Evolutionary conservation across 23 red algal genomes (phyloP), one percentile per base, ranked within the genome.

Genomic region (Gracilaria vermiculophylla): DNA sequence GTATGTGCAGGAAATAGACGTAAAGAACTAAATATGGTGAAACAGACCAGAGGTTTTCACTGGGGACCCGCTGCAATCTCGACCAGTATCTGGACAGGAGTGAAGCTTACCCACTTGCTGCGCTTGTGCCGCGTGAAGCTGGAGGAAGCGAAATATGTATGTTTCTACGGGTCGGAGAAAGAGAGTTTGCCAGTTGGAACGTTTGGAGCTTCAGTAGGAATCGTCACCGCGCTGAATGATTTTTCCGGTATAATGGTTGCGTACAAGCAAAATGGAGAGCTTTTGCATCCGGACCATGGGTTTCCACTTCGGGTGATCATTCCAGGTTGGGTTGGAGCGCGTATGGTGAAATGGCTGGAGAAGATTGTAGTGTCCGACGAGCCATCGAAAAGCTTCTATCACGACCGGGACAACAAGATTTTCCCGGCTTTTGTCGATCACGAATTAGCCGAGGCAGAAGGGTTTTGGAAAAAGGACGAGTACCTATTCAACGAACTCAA

Each of bases 401-500:
- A 93, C 58, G 85, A 77, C 39, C 75, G 66, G 35, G 96, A 98
- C 62, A 94, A 98, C 55, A 64, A 85, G 21, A 90, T 94, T 56
- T 82, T 98, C 56, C 96, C 96, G 0, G 83, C 96, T 0, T 75
- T 88, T 66, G 92, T 98, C 17, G 86, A 94, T 36, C 73, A 69
- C 16, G 77, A 92, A 62, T 53, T 83, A n/a, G 96, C 92, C 20
- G 58, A 94, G 17, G 16, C 53, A 19, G 78, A 96, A 62, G 53
- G 74, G 29, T 96, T 71, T 88, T 96, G 94, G 94, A 75, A 80
- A 23, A 28, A 77, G 25, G 87, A 82, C 1, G 87, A 96, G 66
- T 96, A 90, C 50, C 52, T 88, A 35, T 96, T 92, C 71, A 96
- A 96, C 76, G 82, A 96, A 67, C 79, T 96, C 31, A 96, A 96